These are phyloP conservation scores for Dactylellina sp. DNA, from an alignment of 2,329 filamentous ascomycete genomes.

Conservation along the genomic window DNA sequence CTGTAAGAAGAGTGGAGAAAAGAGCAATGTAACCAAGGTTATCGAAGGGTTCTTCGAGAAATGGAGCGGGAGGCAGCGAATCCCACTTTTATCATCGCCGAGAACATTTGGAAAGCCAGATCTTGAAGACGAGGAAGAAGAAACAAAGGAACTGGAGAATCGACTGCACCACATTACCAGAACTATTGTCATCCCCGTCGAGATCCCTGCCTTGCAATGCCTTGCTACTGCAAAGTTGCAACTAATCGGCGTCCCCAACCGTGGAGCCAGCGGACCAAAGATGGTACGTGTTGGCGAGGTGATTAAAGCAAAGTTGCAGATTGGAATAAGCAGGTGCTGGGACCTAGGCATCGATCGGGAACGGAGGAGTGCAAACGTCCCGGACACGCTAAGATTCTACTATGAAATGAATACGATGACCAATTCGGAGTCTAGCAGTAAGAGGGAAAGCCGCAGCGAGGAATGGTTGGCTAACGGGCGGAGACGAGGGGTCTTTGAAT, in stretches of 20 bases:
- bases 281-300: conserved; percentile 66
- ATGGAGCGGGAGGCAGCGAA: conserved; percentile 59
- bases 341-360: conserved; percentile 59
- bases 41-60: conserved; percentile 61
- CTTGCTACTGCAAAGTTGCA: conserved; percentile 81
- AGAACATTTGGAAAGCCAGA: conserved; percentile 60
- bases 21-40: conserved; percentile 63
- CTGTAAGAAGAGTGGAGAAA: conserved; percentile 63
- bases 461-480: conserved; percentile 52
- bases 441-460: conserved; percentile 33
- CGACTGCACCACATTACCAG: conserved; percentile 65
- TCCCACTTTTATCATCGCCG: conserved; percentile 53
- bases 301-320: conserved; percentile 66
- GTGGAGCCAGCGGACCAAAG: conserved; percentile 60
- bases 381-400: conserved; percentile 76
- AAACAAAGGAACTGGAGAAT: conserved; percentile 15
- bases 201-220: conserved; percentile 84
- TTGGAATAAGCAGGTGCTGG: conserved; percentile 71
- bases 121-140: conserved; percentile 60
- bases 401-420: conserved; percentile 81
- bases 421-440: conserved; percentile 71
- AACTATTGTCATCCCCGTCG: conserved; percentile 87
- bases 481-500: conserved; percentile 58
- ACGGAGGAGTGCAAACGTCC: conserved; percentile 60
- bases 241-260: conserved; percentile 64